Conservation (phyloP, 1,284 basidiomycete species). For the Tylopilus sp. region DNA sequence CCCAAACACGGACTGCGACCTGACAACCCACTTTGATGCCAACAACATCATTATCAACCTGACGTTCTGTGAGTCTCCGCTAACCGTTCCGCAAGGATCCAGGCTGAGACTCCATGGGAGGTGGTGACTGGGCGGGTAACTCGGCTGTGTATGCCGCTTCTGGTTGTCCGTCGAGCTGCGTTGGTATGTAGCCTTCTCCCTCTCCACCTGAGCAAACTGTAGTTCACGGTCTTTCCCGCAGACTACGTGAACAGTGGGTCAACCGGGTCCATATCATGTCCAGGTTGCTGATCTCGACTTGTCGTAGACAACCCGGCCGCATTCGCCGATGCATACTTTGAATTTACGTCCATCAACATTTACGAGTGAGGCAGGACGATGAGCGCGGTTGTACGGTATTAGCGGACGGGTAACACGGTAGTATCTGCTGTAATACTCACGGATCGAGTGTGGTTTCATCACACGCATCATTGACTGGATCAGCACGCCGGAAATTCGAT, state of each 20-base stretch:
- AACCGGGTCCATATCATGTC: not conserved
- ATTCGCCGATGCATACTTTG: conserved; percentile 52
- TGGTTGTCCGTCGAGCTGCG: conserved; percentile 36
- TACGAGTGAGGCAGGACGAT: conserved; percentile 26
- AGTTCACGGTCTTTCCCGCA: not conserved
- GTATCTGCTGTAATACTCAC: not conserved
- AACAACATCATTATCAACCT: conserved; percentile 43
- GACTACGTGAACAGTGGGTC: conserved; percentile 35
- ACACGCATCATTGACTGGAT: no score
- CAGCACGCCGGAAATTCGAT: no score
- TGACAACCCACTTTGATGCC: conserved; percentile 35
- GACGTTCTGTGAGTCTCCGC: conserved; percentile 34
- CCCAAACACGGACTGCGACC: conserved; percentile 36
- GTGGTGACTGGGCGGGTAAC: conserved; percentile 44
- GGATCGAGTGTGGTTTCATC: no score
- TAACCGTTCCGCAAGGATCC: not conserved
- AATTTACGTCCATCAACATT: conserved; percentile 41
- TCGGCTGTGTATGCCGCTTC: conserved; percentile 28
- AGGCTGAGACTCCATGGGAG: conserved; percentile 16
- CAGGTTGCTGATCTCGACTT: not conserved
- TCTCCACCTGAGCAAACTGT: not conserved
- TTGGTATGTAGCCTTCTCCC: conserved; percentile 21
- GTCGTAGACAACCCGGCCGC: conserved; percentile 42
- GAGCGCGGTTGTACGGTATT: not conserved
- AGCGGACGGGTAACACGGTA: no score